Evolutionary conservation across 2,329 filamentous ascomycete species (phyloP).

Genomic region (Leptodontidium sp.): DNA sequence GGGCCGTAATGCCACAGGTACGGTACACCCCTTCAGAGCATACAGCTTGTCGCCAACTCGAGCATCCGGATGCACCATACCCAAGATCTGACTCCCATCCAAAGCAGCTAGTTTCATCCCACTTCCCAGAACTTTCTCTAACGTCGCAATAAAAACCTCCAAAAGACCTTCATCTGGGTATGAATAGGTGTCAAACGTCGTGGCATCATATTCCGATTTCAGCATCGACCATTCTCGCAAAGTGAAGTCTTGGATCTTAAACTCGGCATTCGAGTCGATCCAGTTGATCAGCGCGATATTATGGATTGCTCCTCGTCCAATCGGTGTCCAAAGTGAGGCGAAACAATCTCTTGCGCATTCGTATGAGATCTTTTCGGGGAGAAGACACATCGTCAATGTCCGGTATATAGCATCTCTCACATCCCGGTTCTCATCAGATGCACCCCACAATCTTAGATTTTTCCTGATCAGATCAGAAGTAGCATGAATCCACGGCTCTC

Average conservation of each 20-base stretch:
- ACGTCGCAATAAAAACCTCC: neutral
- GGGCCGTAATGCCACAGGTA: neutral
- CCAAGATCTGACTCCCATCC: conserved; percentile 5
- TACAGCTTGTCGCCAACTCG: neutral
- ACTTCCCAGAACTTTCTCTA: conserved; percentile 1
- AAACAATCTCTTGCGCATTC: conserved; percentile 14
- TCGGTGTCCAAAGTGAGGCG: conserved; percentile 14
- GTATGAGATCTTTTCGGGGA: neutral
- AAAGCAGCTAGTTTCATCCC: conserved; percentile 10
- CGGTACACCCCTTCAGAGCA: conserved; percentile 1
- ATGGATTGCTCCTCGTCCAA: conserved; percentile 19
- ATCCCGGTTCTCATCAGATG: neutral
- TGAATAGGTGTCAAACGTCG: neutral
- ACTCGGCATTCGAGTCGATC: conserved; percentile 26
- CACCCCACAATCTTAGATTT: neutral
- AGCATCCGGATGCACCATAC: conserved; percentile 12
- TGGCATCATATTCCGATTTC: neutral
- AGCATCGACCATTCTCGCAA: conserved; percentile 22
- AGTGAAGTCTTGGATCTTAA: neutral
- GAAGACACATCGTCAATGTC: conserved; percentile 20
- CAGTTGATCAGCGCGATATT: conserved; percentile 20
- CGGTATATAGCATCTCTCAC: conserved; percentile 10
- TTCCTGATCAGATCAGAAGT: neutral
- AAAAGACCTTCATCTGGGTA: neutral
- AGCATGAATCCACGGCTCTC: conserved; percentile 5